Percentiles rank a stretch among this genome's conserved stretches.
Conservation (phyloP, 2,329 filamentous ascomycete genomes). For the Fusarium coicis region DNA sequence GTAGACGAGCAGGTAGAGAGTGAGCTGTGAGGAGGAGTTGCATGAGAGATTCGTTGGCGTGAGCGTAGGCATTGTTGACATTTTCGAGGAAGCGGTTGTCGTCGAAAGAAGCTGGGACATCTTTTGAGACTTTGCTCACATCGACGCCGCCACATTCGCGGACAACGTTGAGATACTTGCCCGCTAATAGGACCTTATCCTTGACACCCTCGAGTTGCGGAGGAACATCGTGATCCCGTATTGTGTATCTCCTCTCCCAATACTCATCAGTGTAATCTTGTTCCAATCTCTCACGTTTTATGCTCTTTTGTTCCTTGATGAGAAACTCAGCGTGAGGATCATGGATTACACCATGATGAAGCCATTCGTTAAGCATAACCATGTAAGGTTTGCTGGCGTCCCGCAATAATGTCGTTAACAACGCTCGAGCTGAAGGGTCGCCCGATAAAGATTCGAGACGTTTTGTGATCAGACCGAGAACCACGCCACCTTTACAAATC, state of each 20-base stretch:
- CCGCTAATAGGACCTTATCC: slow-evolving; percentile 92
- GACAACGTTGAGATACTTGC: slow-evolving; percentile 98
- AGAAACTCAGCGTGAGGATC: slow-evolving; percentile 95
- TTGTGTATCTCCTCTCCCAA: slow-evolving; percentile 97
- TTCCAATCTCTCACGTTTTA: slow-evolving; percentile 88
- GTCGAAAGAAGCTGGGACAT: slow-evolving; percentile 93
- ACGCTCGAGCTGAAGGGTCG: slow-evolving; percentile 84
- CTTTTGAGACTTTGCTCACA: slow-evolving; percentile 85
- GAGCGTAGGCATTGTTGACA: slow-evolving; percentile 92
- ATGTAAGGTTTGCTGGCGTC: slow-evolving; percentile 96
- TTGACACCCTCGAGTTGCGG: slow-evolving; percentile 91
- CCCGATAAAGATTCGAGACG: slow-evolving; percentile 90
- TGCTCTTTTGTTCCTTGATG: slow-evolving; percentile 95
- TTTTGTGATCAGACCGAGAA: slow-evolving; percentile 87
- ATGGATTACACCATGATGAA: slow-evolving; percentile 94
- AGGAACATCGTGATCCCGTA: slow-evolving; percentile 89
- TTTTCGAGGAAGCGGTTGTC: slow-evolving; percentile 94
- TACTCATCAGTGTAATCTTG: slow-evolving; percentile 99
- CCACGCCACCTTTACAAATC: slow-evolving; percentile 95
- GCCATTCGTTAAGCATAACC: slow-evolving; percentile 98
- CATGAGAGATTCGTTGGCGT: slow-evolving; percentile 93
- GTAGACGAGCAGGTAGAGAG: slow-evolving; percentile 84
- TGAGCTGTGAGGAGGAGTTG: slow-evolving; percentile 93
- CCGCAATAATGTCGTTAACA: slow-evolving; percentile 83
- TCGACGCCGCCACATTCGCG: slow-evolving; percentile 97